Base-by-base conservation (phyloP, 106 monocot genomes). In the Agapanthus africanus region DNA sequence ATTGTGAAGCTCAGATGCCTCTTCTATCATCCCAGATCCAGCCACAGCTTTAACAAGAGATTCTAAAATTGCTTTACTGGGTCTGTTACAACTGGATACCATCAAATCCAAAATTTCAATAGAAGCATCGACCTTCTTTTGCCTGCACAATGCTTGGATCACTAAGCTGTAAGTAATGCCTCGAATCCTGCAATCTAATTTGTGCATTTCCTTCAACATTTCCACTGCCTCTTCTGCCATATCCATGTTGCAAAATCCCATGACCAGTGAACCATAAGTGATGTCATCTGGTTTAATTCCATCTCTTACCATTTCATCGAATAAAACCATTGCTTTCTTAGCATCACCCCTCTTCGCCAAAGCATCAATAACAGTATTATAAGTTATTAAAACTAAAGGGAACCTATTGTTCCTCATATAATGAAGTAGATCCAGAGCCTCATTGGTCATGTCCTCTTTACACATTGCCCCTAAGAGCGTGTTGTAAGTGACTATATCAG, bases 401-500 rank as follows among this genome's bases (percentile, higher is more conserved):
- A 54, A 67, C 19, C 77, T 73, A 64, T 50, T 78, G 13, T 71
- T 54, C 54, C 62, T 84, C 77, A 81, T 57, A 65, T 65, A 79
- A 4, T 67, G 77, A 41, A 85, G 61, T n/a, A 83, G 33, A 26
- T 79, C 34, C 26, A 85, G 40, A 66, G 92, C 92, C 61, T 93
- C 85, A 19, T 78, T 72, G 10, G 65, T 61, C 88, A 93, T 72
- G 10, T 76, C 78, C 59, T 83, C 70, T 63, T 86, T 88, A 73
- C 85, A 93, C 70, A 93, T 70, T 16, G 88, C 83, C 1, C 73
- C 71, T 28, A 93, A 59, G n/a, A 93, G 75, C 28, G 86, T 93
- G 68, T 93, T 93, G 70, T 85, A 93, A 42, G 93, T 93, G 66
- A 93, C 63, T 67, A 93, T 86, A 75, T 93, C 88, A 30, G 93